Evolutionary conservation across 257 asterid genomes (phyloP), one percentile per base, ranked within the genome.

Genomic region (Pogostemon cablin): DNA sequence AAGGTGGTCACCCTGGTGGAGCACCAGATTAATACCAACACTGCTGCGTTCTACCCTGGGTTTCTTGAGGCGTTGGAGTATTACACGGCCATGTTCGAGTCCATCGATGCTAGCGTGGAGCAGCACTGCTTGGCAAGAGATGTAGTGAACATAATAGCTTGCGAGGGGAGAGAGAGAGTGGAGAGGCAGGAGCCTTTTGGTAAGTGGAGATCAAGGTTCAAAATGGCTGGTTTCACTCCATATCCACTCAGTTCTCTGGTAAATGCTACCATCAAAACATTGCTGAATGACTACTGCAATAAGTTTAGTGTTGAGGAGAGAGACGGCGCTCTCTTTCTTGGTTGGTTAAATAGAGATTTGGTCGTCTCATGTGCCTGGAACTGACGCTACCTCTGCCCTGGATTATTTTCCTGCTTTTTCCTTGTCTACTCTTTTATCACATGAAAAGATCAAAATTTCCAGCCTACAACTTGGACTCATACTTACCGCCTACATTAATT

Each of bases 311-410:
- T 88, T 78, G 84, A 83, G 59, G 96, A 92, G 67, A 86, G 96
- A 78, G 92, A 92, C 78, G 96, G 92, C 5, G 96, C 96, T 57
- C 82, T 92, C 42, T 90, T 84, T 82, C 95, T 92, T 76, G 98
- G 98, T 65, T 92, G 98, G 98, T 80, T 88, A 89, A 79, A 86
- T 65, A 88, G 96, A 72, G 93, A 92, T 81, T 85, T 92, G 80
- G 96, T 90, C 15, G 95, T 89, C 72, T 81, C 96, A 71, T 90
- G 96, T 81, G 96, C 98, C 15, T 92, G 98, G 98, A 88, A 85
- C 44, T 92, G 87, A 86, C 57, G 17, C 11, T 25, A 25, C 32
- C 32, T 1, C 1, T 25, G 32, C 32, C 32, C 32, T 35, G 50
- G 9, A 11, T 8, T 42, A 15, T 62, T 62, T 15, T 60, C 66